phyloP scores from a whole-genome alignment of 345 rosid genomes.

The Lumnitzera racemosa region DNA sequence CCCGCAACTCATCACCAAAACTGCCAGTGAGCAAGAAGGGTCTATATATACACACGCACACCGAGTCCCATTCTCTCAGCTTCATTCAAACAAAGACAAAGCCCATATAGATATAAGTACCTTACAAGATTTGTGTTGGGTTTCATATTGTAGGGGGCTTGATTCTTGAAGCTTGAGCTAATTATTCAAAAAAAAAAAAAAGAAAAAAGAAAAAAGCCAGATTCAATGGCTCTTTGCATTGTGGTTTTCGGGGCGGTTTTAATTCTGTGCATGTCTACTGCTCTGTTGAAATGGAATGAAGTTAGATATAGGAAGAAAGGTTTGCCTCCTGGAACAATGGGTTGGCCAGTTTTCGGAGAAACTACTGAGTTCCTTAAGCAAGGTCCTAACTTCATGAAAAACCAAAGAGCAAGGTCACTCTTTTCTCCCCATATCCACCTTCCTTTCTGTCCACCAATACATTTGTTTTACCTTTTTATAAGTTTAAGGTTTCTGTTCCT shows the following conservation, averaged over 20 bases:
- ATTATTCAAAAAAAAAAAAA: no score
- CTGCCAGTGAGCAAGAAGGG: no score
- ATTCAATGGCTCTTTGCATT: constrained; percentile 56
- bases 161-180: no score
- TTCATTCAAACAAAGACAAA: no score
- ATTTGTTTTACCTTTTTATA: not conserved
- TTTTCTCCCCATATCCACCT: not conserved
- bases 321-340: constrained; percentile 96
- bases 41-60: no score
- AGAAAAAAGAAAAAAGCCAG: no score
- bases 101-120: no score
- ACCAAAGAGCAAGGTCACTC: constrained; percentile 66
- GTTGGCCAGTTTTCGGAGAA: constrained; percentile 97
- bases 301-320: constrained; percentile 66
- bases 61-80: no score
- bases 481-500: not conserved
- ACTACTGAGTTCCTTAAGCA: constrained; percentile 93
- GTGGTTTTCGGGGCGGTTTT: constrained; percentile 28
- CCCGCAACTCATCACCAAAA: no score
- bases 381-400: constrained; percentile 94
- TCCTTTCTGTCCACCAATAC: not conserved
- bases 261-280: constrained; percentile 54
- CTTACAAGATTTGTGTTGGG: no score
- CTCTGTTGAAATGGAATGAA: constrained; percentile 76
- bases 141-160: no score